These are phyloP conservation scores for Bipolaris oryzae DNA, from an alignment of 2,329 filamentous ascomycete species.

Conservation along the genomic window DNA sequence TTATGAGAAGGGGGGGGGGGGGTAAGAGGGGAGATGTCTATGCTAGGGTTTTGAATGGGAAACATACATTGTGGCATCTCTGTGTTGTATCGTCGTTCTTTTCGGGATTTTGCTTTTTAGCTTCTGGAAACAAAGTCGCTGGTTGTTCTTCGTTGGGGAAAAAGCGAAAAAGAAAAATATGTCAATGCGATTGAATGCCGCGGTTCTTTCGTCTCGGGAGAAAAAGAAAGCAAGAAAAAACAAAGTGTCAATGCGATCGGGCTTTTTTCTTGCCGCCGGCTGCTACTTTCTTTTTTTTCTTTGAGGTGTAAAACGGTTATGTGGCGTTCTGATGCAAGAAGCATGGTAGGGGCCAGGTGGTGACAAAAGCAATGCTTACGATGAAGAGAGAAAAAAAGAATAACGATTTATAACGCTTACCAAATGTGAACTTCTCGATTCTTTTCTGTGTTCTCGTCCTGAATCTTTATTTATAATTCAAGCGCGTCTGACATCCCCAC, in stretches of 20 bases:
- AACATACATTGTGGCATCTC: too few species aligned
- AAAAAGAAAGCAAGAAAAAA: too few species aligned
- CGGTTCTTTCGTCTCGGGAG: too few species aligned
- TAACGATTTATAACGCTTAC: background rate
- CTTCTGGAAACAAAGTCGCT: background rate
- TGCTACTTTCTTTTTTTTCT: background rate
- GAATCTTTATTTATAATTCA: too few species aligned
- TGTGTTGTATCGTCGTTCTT: background rate
- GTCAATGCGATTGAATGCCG: background rate
- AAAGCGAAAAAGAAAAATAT: too few species aligned
- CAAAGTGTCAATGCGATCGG: background rate
- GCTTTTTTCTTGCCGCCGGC: background rate
- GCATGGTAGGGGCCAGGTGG: background rate
- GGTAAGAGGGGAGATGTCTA: background rate
- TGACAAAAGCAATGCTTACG: background rate
- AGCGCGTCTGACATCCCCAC: too few species aligned
- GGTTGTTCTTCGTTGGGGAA: background rate
- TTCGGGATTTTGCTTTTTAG: background rate
- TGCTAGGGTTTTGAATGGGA: background rate
- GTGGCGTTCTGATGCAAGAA: background rate
- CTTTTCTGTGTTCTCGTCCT: background rate
- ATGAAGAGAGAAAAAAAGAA: background rate
- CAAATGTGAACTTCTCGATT: too few species aligned
- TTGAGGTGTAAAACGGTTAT: background rate
- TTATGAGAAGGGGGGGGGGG: background rate